Evolutionary conservation across 306 rosid genomes (phyloP).

Genomic region (Castanea sativa): DNA sequence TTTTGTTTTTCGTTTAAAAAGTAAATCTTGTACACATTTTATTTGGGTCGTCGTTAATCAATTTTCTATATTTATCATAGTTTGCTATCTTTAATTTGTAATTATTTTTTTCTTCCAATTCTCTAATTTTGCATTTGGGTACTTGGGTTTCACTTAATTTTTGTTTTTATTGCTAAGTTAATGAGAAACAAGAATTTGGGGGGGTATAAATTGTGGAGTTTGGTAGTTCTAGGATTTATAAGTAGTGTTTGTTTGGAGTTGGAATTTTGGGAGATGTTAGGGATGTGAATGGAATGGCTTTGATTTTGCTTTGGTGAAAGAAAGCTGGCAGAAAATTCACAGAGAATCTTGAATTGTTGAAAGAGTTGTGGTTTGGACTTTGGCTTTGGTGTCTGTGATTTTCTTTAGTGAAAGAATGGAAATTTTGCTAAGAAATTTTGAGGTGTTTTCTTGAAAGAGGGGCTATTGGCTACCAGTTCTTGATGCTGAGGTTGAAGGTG

Average conservation of each 20-base stretch:
- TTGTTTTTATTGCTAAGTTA: background rate
- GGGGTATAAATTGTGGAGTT: background rate
- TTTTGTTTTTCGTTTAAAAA: background rate
- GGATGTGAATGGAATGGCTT: background rate
- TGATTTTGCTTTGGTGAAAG: background rate
- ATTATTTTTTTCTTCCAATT: background rate
- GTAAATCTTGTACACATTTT: slow-evolving; percentile 32
- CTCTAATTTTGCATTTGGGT: too few relatives aligned
- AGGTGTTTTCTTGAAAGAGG: background rate
- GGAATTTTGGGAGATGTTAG: background rate
- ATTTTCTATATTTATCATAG: slow-evolving; percentile 4
- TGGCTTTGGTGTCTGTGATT: background rate
- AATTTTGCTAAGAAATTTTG: background rate
- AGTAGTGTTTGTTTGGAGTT: background rate
- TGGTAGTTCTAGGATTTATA: background rate
- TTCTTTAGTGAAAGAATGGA: background rate
- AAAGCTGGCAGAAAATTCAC: background rate
- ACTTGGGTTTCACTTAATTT: background rate
- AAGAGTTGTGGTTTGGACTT: too few relatives aligned
- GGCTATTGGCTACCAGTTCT: background rate
- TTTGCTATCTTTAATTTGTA: background rate
- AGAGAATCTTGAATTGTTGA: background rate
- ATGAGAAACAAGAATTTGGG: background rate
- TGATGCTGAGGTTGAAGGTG: background rate
- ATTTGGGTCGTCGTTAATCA: background rate